Conservation (phyloP, 257 asterid species). For the Catharanthus roseus region DNA sequence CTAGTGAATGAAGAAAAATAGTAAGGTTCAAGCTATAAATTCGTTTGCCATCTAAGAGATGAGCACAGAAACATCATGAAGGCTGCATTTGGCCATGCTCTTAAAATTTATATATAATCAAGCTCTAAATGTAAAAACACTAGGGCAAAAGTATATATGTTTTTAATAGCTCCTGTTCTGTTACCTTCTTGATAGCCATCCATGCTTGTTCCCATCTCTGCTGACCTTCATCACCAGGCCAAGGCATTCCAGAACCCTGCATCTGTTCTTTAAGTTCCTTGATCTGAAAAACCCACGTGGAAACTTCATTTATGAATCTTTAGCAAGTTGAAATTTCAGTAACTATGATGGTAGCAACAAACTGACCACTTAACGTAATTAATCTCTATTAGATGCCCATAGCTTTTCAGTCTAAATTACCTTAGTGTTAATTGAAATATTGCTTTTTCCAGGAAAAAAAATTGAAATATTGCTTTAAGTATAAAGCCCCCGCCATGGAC, state of each 20-base stretch:
- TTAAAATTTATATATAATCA: background rate
- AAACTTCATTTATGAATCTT: background rate
- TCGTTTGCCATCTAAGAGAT: background rate
- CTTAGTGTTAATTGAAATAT: background rate
- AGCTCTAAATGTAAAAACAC: slow-evolving; percentile 1
- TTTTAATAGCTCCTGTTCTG: slow-evolving; percentile 8
- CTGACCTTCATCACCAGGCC: slow-evolving; percentile 99
- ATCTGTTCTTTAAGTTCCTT: slow-evolving; percentile 82
- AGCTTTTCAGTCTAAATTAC: background rate
- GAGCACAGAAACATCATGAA: background rate
- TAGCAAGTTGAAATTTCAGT: background rate
- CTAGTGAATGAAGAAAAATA: slow-evolving; percentile 32
- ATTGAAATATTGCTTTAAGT: background rate
- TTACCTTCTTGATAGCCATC: slow-evolving; percentile 90
- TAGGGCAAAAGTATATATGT: background rate
- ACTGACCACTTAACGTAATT: background rate
- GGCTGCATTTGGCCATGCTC: background rate
- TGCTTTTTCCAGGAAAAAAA: too few relatives aligned
- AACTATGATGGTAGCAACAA: background rate
- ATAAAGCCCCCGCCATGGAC: background rate
- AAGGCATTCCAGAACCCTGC: slow-evolving; percentile 93
- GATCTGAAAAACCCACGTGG: slow-evolving; percentile 32
- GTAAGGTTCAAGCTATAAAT: slow-evolving; percentile 4
- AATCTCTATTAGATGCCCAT: too few relatives aligned
- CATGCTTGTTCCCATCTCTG: slow-evolving; percentile 97